These are phyloP conservation scores for Phytophthora pseudosyringae DNA, from an alignment of 352 stramenopile species.

Conservation along the genomic window DNA sequence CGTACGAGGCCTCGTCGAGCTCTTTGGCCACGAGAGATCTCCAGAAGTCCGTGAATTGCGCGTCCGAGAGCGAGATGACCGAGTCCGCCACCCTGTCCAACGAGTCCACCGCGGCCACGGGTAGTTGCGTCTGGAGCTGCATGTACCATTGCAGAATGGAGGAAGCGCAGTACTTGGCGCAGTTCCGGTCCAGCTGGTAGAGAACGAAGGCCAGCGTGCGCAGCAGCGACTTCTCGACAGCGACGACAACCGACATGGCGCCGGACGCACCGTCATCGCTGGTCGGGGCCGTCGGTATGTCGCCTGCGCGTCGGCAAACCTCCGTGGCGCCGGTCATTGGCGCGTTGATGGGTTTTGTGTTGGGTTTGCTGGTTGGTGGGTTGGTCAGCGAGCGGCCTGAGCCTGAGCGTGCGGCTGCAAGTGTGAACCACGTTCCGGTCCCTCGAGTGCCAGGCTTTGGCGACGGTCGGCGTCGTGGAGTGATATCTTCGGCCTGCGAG, in stretches of 20 bases:
- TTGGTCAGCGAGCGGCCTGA: neutral
- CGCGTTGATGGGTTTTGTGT: neutral
- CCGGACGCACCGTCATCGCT: slow-evolving; percentile 27
- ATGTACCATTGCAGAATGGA: slow-evolving; percentile 71
- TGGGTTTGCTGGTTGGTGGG: neutral
- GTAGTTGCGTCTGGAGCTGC: slow-evolving; percentile 65
- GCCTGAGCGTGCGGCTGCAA: neutral
- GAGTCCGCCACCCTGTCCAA: slow-evolving; percentile 60
- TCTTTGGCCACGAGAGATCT: slow-evolving; percentile 60
- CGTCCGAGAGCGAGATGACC: slow-evolving; percentile 67
- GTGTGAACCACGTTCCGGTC: slow-evolving; percentile 29
- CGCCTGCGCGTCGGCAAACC: slow-evolving; percentile 19
- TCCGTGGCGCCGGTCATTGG: slow-evolving; percentile 32
- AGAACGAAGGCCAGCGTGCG: slow-evolving; percentile 72
- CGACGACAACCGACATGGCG: slow-evolving; percentile 56
- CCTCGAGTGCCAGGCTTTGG: neutral
- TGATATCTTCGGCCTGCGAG: slow-evolving; percentile 24
- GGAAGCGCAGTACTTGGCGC: slow-evolving; percentile 63
- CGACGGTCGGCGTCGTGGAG: neutral
- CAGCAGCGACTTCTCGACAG: slow-evolving; percentile 67
- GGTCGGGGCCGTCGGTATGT: slow-evolving; percentile 6
- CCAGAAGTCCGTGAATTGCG: slow-evolving; percentile 73
- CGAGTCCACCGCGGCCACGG: slow-evolving; percentile 52
- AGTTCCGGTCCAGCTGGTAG: slow-evolving; percentile 62
- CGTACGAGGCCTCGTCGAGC: slow-evolving; percentile 41